These are phyloP conservation scores for Lactifluus subvellereus DNA, from an alignment of 768 basidiomycete species.

Conservation along the genomic window DNA sequence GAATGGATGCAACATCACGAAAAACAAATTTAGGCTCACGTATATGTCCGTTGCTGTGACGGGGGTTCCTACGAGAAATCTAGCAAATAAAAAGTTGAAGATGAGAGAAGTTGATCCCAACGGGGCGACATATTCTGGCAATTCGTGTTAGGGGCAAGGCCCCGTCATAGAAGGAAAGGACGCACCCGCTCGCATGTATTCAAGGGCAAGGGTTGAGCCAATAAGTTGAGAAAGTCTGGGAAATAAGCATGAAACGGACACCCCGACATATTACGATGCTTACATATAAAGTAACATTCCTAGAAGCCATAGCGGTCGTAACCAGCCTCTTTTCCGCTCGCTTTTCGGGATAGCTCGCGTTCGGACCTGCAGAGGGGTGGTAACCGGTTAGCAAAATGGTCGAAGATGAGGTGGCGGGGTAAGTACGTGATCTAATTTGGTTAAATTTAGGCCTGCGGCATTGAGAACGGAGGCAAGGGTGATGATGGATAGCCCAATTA, in stretches of 20 bases:
- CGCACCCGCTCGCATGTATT: slow-evolving; percentile 81
- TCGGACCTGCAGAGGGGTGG: slow-evolving; percentile 45
- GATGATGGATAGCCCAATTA: slow-evolving; percentile 83
- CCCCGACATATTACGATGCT: slow-evolving; percentile 27
- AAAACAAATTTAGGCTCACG: slow-evolving; percentile 37
- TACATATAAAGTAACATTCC: slow-evolving; percentile 95
- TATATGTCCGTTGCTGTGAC: slow-evolving; percentile 81
- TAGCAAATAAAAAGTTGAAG: slow-evolving; percentile 95
- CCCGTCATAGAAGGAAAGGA: slow-evolving; percentile 12
- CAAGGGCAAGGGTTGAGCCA: slow-evolving; percentile 79
- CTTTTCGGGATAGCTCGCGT: slow-evolving; percentile 73
- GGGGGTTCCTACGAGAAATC: slow-evolving; percentile 79
- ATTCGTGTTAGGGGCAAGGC: slow-evolving; percentile 22
- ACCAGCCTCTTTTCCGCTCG: slow-evolving; percentile 67
- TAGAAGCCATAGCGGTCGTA: slow-evolving; percentile 82
- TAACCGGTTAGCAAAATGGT: background rate
- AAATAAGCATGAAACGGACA: slow-evolving; percentile 10
- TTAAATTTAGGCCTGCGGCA: slow-evolving; percentile 89
- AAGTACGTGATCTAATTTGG: slow-evolving; percentile 80
- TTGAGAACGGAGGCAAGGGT: slow-evolving; percentile 80
- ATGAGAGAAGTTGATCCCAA: slow-evolving; percentile 89
- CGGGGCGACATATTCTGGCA: slow-evolving; percentile 88
- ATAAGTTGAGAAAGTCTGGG: slow-evolving; percentile 75
- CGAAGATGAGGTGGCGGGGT: background rate
- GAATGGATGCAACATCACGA: background rate